Base-by-base conservation (phyloP, 2,329 filamentous ascomycete genomes). In the Aspergillus eucalypticola region DNA sequence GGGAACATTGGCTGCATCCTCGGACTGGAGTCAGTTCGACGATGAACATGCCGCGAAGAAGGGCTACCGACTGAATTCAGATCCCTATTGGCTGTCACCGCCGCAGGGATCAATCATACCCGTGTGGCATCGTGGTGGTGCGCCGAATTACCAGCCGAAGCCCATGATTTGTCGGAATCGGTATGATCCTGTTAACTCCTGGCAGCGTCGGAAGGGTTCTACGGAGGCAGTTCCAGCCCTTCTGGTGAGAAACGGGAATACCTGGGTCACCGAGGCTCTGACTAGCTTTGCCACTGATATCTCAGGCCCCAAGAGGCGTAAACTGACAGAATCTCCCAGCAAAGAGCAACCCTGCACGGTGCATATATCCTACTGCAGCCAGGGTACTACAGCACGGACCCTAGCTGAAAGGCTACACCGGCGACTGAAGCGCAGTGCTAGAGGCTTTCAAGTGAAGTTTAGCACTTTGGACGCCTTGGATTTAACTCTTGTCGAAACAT, bases 91-190 rank as follows among this genome's bases (percentile, higher is more conserved):
- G 54, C 23, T 56, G 10, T 46, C 54, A 11, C 54, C 54, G 15
- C 54, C 54, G 3, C 44, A 56, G 21, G 54, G 54, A 2, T 56
- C 54, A 13, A 49, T 56, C 5, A 27, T 56, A 2, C 54, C 54
- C 3, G 44, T 56, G 8, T 56, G 54, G 54, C 54, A 56, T n/a
- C 54, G 44, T 11, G 54, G 54, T 8, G 54, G 54, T 8, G 54
- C 54, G 5, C 54, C 54, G 10, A 50, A 56, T 15, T 56, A 56
- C 23, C 54, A 56, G 21, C 54, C 54, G 11, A 56, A 56, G 11
- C 54, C 54, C 1, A 23, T 56, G 27, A 56, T 56, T 5, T 46
- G 42, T 7, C 46, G 54, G 15, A 35, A 56, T 25, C 54, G 54
- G 13, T 29, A 49, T 17, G 54, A 56, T 19, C 54, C 54, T 1